Evolutionary conservation across 139 green algal genomes (phyloP), one percentile per base, ranked within the genome.

Genomic region (Picochlorum sp.): DNA sequence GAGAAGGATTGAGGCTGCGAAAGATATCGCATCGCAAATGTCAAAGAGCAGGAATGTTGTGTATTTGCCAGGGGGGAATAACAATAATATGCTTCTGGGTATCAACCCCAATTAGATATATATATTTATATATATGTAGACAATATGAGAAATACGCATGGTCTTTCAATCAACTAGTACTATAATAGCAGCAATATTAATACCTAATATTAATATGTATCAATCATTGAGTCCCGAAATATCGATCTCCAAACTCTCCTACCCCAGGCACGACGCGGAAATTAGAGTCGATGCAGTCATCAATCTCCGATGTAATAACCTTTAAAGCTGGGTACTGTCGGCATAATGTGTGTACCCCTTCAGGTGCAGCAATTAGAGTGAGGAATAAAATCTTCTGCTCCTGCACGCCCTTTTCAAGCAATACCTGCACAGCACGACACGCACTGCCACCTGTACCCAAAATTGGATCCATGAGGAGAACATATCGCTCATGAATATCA

Each of bases 281-380:
- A 3, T 85, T 59, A 5, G 61, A 18, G 40, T 90, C 81, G 2
- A 98, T 68, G n/a, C 74, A 72, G 30, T 76, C 63, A 61, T 98
- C 92, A 43, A 98, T 96, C 75, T 98, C 92, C 5, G 71, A 83
- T 3, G 92, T 98, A 50, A 98, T 78, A 43, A 98, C 50, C n/a
- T 68, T 75, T 12, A 81, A 18, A 33, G 37, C 12, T 86, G 89
- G 55, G 65, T 81, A 94, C 9, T 29, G 29, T 32, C 47, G 68
- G 72, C 81, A 93, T 18, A 96, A 60, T 14, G 64, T 61, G 54
- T 86, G 71, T 20, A 98, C 85, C 58, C 90, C 91, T 69, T 95
- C 82, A 3, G 90, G 88, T 3, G 90, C 85, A 3, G 90, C 88
- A 50, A 98, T 94, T 50, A 98, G 81, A 49, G 69, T 91, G 16